Evolutionary conservation across 768 basidiomycete species (phyloP), one percentile per base, ranked within the genome.

Genomic region (Tricholoma flavovirens): DNA sequence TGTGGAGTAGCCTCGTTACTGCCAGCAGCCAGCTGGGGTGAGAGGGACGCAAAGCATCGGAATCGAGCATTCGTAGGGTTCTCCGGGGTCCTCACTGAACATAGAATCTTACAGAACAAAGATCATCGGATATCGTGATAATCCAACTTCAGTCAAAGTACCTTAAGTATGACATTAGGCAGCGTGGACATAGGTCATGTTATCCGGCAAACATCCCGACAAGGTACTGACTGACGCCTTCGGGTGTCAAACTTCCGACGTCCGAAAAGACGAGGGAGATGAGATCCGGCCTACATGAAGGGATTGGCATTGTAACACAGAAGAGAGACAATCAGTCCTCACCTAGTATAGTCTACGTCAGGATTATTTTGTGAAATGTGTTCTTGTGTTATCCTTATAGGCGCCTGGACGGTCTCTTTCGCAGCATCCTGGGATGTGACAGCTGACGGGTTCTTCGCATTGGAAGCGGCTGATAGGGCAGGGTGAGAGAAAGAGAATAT

Each of bases 231-330:
- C 91, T 94, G 60, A 97, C 92, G 56, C 90, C 90, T 73, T 92
- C 90, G 30, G 94, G 93, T 19, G 92, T 93, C 59, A 95, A 77
- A 63, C 91, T 90, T 19, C 96, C 96, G 40, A 98, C 85, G 64
- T 98, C 96, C 55, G 90, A 93, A 67, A 98, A 90, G 35, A 98
- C 92, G 35, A 98, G 80, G 33, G 92, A 88, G 60, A 98, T 96
- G 60, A 96, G 75, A 75, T 98, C 93, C 53, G 95, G 92, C 66
- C 90, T 92, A 60, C 10, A 45, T 49, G 51, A 21, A 58, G 24
- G 59, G 45, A 52, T 36, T 42, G 36, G 48, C 29, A 17, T 32
- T 33, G 32, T 22, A 51, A 43, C 26, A 17, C 43, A 21, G 48
- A 38, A 30, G 50, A 30, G 36, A 29, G 49, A n/a, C 15, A 38